phyloP scores from a whole-genome alignment of 2,329 filamentous ascomycete genomes.

The Neonectria hederae region DNA sequence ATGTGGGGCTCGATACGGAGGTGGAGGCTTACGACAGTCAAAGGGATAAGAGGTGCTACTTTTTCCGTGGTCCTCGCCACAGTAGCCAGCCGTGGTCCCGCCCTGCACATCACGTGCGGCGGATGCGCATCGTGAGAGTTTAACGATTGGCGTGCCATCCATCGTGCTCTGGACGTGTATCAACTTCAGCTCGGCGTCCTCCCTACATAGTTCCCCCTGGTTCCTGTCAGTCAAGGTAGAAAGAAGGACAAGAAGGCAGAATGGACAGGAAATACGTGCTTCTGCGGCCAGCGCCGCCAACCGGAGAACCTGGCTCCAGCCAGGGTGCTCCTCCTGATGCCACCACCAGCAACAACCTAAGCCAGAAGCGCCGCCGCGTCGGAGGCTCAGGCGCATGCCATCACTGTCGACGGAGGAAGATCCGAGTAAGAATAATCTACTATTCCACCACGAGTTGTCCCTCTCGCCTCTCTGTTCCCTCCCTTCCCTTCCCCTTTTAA shows the following conservation, averaged over 20 bases:
- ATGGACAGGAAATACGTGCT: neutral
- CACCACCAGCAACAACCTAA: neutral
- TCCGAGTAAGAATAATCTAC: neutral
- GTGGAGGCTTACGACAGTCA: no score
- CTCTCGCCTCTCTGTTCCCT: neutral
- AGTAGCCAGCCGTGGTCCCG: no score
- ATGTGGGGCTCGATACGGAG: no score
- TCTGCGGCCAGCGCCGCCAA: neutral
- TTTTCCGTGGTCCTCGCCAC: no score
- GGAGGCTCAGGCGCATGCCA: neutral
- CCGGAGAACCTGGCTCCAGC: neutral
- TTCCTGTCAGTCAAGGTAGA: neutral
- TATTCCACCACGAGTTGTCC: neutral
- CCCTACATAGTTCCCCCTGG: neutral
- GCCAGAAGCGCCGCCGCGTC: neutral
- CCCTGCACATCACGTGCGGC: neutral
- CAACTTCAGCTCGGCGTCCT: neutral
- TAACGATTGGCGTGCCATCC: neutral
- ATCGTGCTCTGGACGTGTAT: neutral
- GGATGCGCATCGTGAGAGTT: neutral
- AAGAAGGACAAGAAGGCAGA: no score
- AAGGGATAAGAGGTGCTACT: no score
- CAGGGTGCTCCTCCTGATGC: neutral
- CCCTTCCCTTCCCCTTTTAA: no score
- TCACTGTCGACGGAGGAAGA: neutral